Evolutionary conservation across 2,329 filamentous ascomycete species (phyloP).

Genomic region (Penicillium griseofulvum): DNA sequence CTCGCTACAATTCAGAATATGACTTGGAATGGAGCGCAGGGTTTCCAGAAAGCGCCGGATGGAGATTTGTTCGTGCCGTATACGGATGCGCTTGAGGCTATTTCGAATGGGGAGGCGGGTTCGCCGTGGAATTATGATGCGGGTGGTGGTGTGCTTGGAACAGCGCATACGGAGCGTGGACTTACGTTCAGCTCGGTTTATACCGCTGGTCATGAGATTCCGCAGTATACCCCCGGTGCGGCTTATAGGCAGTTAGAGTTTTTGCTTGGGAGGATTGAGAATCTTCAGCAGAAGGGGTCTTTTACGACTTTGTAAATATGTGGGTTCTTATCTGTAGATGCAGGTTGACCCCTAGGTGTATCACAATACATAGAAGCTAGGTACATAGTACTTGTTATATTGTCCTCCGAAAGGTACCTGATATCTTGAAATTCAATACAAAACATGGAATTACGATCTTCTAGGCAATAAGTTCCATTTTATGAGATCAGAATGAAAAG

Average conservation of each 20-base stretch:
- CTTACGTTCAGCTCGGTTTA: conserved; percentile 68
- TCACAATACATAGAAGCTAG: no score
- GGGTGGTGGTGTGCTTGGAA: conserved; percentile 67
- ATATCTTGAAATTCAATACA: no score
- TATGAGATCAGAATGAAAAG: no score
- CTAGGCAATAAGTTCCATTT: no score
- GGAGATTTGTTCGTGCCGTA: conserved; percentile 69
- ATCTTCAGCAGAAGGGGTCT: conserved; percentile 37
- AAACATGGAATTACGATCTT: no score
- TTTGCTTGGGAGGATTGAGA: conserved; percentile 66
- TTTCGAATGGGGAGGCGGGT: conserved; percentile 43
- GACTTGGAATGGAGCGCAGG: conserved; percentile 70
- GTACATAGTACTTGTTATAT: no score
- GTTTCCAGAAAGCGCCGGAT: conserved; percentile 62
- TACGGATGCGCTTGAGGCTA: conserved; percentile 38
- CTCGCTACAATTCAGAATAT: conserved; percentile 75
- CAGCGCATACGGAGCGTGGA: conserved; percentile 69
- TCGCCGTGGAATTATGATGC: conserved; percentile 43
- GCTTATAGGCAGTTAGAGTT: conserved; percentile 73
- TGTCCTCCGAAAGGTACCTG: no score
- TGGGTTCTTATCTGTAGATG: no score
- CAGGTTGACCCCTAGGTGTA: no score
- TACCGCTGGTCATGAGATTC: conserved; percentile 62
- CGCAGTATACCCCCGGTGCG: conserved; percentile 66
- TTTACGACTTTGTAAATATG: conserved; percentile 11